Percentiles rank a stretch among this genome's conserved stretches.
phyloP scores from a whole-genome alignment of 768 basidiomycete species.

The Tephrocybe sp. region DNA sequence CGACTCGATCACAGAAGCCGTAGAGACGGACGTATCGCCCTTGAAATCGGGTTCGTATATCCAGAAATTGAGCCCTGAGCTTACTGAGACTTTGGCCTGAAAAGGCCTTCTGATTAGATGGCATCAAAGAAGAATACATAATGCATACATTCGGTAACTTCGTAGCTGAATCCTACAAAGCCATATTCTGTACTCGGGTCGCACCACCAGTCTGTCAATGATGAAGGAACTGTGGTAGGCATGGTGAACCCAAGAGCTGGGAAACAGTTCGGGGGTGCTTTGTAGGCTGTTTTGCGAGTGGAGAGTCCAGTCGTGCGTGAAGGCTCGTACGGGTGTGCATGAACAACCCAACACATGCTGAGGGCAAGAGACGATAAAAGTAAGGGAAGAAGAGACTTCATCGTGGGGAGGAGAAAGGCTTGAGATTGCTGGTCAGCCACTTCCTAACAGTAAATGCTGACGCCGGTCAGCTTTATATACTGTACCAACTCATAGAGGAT shows the following conservation, averaged over 20 bases:
- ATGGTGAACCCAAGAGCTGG: slow-evolving; percentile 32
- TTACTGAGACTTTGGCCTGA: slow-evolving; percentile 57
- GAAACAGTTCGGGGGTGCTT: slow-evolving; percentile 20
- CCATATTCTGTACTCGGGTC: slow-evolving; percentile 62
- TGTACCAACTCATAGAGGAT: too few species aligned
- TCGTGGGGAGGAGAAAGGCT: background rate
- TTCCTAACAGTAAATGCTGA: background rate
- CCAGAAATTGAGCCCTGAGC: slow-evolving; percentile 54
- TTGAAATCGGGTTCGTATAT: slow-evolving; percentile 59
- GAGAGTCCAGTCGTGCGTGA: slow-evolving; percentile 11
- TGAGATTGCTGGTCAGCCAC: slow-evolving; percentile 1
- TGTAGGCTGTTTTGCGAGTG: too few species aligned
- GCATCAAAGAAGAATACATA: slow-evolving; percentile 1
- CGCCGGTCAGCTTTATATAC: slow-evolving; percentile 7
- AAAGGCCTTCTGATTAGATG: background rate
- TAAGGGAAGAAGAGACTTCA: slow-evolving; percentile 4
- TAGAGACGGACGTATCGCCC: slow-evolving; percentile 68
- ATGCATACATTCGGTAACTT: slow-evolving; percentile 58
- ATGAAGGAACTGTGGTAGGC: slow-evolving; percentile 49
- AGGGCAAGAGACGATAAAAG: slow-evolving; percentile 1
- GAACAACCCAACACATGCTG: background rate
- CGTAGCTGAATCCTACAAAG: slow-evolving; percentile 79
- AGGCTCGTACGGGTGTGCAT: slow-evolving; percentile 12
- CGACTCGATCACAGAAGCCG: slow-evolving; percentile 43
- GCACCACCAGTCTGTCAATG: slow-evolving; percentile 65